These are phyloP conservation scores for Digitaria exilis DNA, from an alignment of 202 grass and related monocot species.

Conservation along the genomic window DNA sequence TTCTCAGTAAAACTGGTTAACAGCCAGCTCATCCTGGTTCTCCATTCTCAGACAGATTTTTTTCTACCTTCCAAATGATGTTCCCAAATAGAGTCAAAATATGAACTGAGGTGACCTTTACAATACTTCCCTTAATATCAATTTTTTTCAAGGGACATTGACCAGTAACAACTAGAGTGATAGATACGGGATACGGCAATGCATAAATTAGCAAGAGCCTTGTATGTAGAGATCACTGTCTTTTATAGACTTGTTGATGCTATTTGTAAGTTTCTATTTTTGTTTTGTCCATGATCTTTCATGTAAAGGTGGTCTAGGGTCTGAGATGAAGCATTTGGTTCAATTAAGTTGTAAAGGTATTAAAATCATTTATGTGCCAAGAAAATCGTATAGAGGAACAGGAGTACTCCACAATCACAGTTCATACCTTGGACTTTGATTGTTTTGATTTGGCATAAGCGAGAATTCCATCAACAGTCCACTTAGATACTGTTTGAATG, in stretches of 20 bases:
- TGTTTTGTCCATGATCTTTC: no score
- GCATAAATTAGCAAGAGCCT: not conserved
- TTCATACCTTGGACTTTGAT: constrained; percentile 21
- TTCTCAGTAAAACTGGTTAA: not conserved
- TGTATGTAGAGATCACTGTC: not conserved
- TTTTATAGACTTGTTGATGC: not conserved
- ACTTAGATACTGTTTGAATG: constrained; percentile 33
- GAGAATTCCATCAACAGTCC: constrained; percentile 52
- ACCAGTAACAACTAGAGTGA: not conserved
- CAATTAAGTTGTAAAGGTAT: no score
- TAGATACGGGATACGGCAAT: no score
- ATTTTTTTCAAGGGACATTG: not conserved
- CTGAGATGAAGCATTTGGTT: no score
- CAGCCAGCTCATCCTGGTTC: no score
- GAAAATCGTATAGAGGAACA: not conserved
- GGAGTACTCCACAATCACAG: not conserved
- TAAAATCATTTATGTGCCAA: no score
- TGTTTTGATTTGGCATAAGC: constrained; percentile 31
- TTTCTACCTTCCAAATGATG: not conserved
- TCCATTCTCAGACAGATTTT: no score
- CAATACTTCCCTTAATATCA: not conserved
- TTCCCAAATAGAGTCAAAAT: not conserved
- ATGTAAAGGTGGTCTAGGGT: no score
- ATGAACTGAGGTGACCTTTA: not conserved
- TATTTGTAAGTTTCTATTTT: not conserved